Evolutionary conservation across 352 stramenopile genomes (phyloP), one percentile per base, ranked within the genome.

Genomic region (Pythium aristosporum): DNA sequence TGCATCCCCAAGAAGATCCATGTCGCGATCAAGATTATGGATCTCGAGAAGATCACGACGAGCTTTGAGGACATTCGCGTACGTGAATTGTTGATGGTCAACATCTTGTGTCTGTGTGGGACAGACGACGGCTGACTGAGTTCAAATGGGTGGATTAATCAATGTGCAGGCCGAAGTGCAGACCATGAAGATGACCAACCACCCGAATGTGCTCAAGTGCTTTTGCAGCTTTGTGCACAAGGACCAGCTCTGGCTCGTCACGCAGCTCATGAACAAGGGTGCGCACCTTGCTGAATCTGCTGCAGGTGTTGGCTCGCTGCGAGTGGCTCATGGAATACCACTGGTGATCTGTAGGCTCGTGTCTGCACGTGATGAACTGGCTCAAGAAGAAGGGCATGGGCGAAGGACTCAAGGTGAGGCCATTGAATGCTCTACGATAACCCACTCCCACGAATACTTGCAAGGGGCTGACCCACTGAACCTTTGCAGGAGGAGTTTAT

Each of bases 11-110:
- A 96, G 73, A 87, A 93, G 65, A 80, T 77, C 53, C 78, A 94
- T 64, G 88, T 98, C 63, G 97, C 97, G 41, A 98, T 99, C 65
- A 99, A 99, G 77, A 97, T 99, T 64, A 98, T 99, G 83, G 97
- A 99, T 77, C 82, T 99, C 34, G 97, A 99, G 76, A 98, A 99
- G 76, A 98, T 99, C 64, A 98, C 96, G 50, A 98, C 95, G 21
- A 98, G 85, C 76, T 96, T 96, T 73, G 87, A 95, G 72, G 88
- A 96, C 65, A 96, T 96, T 48, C 86, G 88, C 15, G 87, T 92
- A 66, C 46, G 77, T 75, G 7, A 16, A 28, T 16, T 43, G 11
- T 18, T 43, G 42, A 25, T 48, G 42, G 9, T 23, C 42, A 23
- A 48, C 9, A 32, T 42, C 9, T 30, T 18, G 5, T 9, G 34